phyloP scores from a whole-genome alignment of 2,329 filamentous ascomycete genomes.

The Nigrospora sphaerica region DNA sequence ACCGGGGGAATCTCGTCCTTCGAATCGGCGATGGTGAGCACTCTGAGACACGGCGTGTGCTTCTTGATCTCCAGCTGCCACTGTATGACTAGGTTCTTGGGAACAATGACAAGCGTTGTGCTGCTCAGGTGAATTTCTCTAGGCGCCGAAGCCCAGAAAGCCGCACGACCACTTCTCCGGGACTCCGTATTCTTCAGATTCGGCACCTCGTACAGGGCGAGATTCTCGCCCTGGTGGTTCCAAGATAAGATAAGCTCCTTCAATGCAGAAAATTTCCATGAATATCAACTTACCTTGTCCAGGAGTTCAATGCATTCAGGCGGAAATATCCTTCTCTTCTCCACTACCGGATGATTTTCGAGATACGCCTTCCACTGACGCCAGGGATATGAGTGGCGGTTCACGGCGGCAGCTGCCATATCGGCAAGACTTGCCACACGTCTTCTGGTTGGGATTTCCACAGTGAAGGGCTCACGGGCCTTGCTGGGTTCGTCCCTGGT shows the following conservation, averaged over 20 bases:
- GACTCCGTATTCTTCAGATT: conserved; percentile 30
- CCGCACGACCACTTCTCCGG: conserved; percentile 29
- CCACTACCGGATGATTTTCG: conserved; percentile 28
- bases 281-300: conserved; percentile 13
- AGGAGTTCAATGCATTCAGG: conserved; percentile 47
- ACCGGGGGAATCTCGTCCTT: conserved; percentile 47
- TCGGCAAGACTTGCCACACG: conserved; percentile 57
- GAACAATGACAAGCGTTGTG: conserved; percentile 72
- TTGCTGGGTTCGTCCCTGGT: conserved; percentile 60
- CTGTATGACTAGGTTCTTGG: conserved; percentile 75
- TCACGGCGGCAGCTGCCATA: conserved; percentile 68
- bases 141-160: conserved; percentile 20
- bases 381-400: conserved; percentile 64
- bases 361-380: conserved; percentile 52
- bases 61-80: conserved; percentile 77
- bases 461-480: conserved; percentile 55
- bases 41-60: conserved; percentile 61
- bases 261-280: no score
- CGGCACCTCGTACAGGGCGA: conserved; percentile 49
- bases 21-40: conserved; percentile 54
- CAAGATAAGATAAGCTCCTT: no score
- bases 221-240: conserved; percentile 28
- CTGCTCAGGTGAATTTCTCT: conserved; percentile 56
- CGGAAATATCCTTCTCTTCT: not conserved
- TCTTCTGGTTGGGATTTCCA: conserved; percentile 27